Evolutionary conservation across 352 stramenopile genomes (phyloP), one percentile per base, ranked within the genome.

Genomic region (Phytophthora foliorum): DNA sequence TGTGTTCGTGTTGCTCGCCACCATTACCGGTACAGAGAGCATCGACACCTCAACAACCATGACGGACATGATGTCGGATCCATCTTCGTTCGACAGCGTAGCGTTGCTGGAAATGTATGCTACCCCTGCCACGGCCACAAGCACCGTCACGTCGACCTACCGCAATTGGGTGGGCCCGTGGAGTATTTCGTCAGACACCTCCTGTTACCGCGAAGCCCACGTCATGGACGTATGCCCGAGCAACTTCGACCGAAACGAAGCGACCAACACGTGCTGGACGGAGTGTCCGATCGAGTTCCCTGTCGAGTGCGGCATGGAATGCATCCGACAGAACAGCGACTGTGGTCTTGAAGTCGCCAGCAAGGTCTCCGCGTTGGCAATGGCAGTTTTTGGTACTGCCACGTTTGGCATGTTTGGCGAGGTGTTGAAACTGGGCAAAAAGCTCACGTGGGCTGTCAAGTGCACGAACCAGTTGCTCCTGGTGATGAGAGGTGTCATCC

Each of bases 181-280:
- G 21, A 38, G 42, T n/a, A n/a, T n/a, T n/a, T n/a, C n/a, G n/a
- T n/a, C n/a, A 44, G 61, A 67, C 31, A 36, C 6, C 4, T 61
- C 67, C 7, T 71, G 67, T 16, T 71, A 48, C 38, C 60, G 61
- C 16, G 56, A 71, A 57, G 72, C 70, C 14, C 69, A 82, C 39
- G 41, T 78, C 21, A 69, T 72, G 46, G 70, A 69, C 38, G 63
- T 54, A 9, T 85, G 77, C 38, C 70, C 74, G 6, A 32, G 57
- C 0, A 69, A 74, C 24, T 88, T 77, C 65, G 56, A 75, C 27
- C 57, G 57, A 13, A 64, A 82, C 38, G 71, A 81, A 2, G 67
- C 65, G 0, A 76, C 76, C 38, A 81, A 72, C 21, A 86, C 80
- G 14, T 88, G 80, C 72, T 88, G 80, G 80, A 69, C 77, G 1